Conservation (phyloP, 805 yeast species). For the Myxozyma neotropica region DNA sequence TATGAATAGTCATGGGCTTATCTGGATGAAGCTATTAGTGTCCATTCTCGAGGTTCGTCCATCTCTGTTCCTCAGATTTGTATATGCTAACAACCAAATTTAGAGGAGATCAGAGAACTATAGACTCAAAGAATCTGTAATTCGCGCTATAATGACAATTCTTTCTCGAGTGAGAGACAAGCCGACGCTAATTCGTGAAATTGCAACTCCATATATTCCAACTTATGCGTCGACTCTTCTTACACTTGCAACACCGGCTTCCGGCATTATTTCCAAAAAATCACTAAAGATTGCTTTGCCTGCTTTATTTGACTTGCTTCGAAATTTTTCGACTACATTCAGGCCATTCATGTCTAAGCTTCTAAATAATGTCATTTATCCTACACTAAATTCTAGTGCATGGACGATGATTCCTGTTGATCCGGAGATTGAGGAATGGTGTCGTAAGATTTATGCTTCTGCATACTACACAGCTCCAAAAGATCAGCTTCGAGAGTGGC, state of each 20-base stretch:
- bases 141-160: slow-evolving; percentile 11
- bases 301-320: slow-evolving; percentile 11
- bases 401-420: neutral
- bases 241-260: neutral
- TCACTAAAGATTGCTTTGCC: slow-evolving; percentile 19
- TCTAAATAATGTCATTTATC: slow-evolving; percentile 15
- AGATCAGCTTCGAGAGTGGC: slow-evolving; percentile 24
- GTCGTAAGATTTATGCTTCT: slow-evolving; percentile 19
- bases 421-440: slow-evolving; percentile 8
- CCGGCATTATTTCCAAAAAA: neutral
- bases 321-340: slow-evolving; percentile 19
- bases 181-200: slow-evolving; percentile 27
- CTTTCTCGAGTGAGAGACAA: slow-evolving; percentile 18
- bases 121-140: neutral
- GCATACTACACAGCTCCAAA: slow-evolving; percentile 22
- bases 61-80: neutral
- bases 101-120: slow-evolving; percentile 10
- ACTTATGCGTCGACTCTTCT: slow-evolving; percentile 14
- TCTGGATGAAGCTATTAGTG: slow-evolving; percentile 26
- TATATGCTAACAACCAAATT: neutral
- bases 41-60: slow-evolving; percentile 17
- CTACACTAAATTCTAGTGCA: slow-evolving; percentile 14
- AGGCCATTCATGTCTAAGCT: slow-evolving; percentile 22
- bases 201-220: slow-evolving; percentile 30
- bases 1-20: slow-evolving; percentile 27